Evolutionary conservation across 805 yeast species (phyloP).

Genomic region (Ogataea pilisensis): DNA sequence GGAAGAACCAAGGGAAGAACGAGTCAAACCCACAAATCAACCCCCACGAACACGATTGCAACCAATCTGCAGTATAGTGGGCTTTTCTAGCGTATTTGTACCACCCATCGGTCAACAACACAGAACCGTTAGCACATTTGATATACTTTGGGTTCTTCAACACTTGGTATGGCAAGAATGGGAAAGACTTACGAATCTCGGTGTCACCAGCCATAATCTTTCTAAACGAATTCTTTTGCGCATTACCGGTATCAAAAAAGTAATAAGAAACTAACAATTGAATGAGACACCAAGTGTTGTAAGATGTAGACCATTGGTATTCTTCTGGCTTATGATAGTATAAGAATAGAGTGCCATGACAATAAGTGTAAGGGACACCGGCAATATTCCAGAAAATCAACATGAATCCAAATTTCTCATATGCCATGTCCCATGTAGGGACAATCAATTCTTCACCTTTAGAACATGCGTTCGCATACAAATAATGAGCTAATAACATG

Average conservation of each 20-base stretch:
- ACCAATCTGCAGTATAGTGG: slow-evolving; percentile 92
- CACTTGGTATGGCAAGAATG: slow-evolving; percentile 82
- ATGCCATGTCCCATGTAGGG: slow-evolving; percentile 99
- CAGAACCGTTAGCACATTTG: slow-evolving; percentile 78
- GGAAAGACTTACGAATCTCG: slow-evolving; percentile 79
- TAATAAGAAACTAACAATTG: slow-evolving; percentile 70
- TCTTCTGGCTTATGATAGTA: slow-evolving; percentile 80
- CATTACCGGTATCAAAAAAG: slow-evolving; percentile 92
- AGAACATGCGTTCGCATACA: slow-evolving; percentile 94
- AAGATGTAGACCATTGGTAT: slow-evolving; percentile 66
- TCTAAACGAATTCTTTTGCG: slow-evolving; percentile 92
- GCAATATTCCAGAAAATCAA: slow-evolving; percentile 98
- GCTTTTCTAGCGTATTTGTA: slow-evolving; percentile 87
- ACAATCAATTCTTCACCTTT: slow-evolving; percentile 97
- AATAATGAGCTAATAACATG: slow-evolving; percentile 81
- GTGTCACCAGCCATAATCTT: slow-evolving; percentile 77
- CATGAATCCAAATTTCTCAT: slow-evolving; percentile 99
- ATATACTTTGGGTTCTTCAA: slow-evolving; percentile 82
- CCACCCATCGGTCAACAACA: slow-evolving; percentile 91
- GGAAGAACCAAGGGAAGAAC: slow-evolving; percentile 95
- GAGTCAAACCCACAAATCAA: slow-evolving; percentile 83
- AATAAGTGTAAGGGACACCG: slow-evolving; percentile 97
- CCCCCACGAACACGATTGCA: slow-evolving; percentile 89
- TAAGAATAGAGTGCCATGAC: slow-evolving; percentile 85
- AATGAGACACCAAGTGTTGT: slow-evolving; percentile 53